A percentile compares a stretch with the other conserved stretches of the same genome.
Conservation (phyloP, 148 eudicot species). For the Vaccinium vitisidaea region DNA sequence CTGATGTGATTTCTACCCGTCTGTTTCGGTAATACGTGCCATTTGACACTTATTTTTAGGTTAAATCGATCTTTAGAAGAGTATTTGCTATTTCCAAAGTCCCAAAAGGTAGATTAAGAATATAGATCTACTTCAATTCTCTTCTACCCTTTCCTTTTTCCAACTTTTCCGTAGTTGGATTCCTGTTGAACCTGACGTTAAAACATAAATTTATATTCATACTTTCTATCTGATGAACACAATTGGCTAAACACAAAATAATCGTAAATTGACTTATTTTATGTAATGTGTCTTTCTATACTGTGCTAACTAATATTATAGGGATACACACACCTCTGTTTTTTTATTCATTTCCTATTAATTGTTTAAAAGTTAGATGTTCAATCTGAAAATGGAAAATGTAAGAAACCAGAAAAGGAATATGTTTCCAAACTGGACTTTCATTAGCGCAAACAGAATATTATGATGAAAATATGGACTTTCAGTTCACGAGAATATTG, state of each 20-base stretch:
- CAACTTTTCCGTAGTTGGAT: background rate
- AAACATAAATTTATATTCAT: constrained; percentile 9
- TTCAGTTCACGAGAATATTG: background rate
- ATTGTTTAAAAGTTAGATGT: background rate
- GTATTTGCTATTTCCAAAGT: background rate
- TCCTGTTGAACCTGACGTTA: background rate
- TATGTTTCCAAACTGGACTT: background rate
- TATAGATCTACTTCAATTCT: background rate
- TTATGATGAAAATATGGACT: background rate
- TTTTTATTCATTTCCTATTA: background rate
- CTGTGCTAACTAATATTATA: background rate
- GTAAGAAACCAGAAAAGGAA: background rate
- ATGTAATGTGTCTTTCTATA: background rate
- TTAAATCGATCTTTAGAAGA: background rate
- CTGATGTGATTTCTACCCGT: constrained; percentile 47
- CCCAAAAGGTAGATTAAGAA: background rate
- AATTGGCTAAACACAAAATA: background rate
- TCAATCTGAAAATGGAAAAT: background rate
- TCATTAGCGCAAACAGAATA: background rate
- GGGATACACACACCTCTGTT: background rate
- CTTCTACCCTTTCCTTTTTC: background rate
- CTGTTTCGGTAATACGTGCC: constrained; percentile 56
- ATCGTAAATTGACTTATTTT: background rate
- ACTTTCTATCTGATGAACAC: background rate
- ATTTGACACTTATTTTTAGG: background rate